Percentiles rank a stretch among this genome's conserved stretches.
phyloP scores from a whole-genome alignment of 306 rosid genomes.

The Prunus mongolica region DNA sequence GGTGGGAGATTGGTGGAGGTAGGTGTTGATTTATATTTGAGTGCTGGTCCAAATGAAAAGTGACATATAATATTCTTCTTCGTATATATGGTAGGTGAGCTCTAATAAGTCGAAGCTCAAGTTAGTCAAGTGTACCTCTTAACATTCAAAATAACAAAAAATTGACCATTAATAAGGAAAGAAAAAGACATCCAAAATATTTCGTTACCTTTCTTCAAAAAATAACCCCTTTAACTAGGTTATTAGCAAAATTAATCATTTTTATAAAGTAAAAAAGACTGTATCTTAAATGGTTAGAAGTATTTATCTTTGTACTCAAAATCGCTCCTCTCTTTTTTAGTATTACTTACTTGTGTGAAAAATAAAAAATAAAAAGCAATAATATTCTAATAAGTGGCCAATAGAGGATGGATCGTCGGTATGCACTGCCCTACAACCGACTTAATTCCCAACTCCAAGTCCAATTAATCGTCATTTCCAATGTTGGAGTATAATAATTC shows the following conservation, averaged over 20 bases:
- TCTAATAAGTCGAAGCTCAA: background rate
- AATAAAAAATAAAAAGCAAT: background rate
- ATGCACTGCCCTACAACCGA: background rate
- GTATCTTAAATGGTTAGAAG: too few species aligned
- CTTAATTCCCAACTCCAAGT: background rate
- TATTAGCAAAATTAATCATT: too few species aligned
- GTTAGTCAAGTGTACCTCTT: background rate
- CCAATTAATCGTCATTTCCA: background rate
- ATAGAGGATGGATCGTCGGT: background rate
- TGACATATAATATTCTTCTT: background rate
- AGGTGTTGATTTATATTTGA: background rate
- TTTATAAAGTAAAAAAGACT: too few species aligned
- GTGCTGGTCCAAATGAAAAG: background rate
- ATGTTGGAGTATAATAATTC: too few species aligned
- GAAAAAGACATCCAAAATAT: background rate
- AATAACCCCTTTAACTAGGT: too few species aligned
- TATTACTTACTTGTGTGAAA: too few species aligned
- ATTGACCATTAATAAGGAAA: background rate
- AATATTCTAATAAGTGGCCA: background rate
- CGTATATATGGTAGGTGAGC: background rate
- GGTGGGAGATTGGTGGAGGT: slow-evolving; percentile 1
- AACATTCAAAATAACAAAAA: background rate
- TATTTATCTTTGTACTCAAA: too few species aligned
- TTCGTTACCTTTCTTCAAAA: background rate
- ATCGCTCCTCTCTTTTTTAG: background rate